Conservation (phyloP, 208 protist species). For the Trypanosoma brucei region DNA sequence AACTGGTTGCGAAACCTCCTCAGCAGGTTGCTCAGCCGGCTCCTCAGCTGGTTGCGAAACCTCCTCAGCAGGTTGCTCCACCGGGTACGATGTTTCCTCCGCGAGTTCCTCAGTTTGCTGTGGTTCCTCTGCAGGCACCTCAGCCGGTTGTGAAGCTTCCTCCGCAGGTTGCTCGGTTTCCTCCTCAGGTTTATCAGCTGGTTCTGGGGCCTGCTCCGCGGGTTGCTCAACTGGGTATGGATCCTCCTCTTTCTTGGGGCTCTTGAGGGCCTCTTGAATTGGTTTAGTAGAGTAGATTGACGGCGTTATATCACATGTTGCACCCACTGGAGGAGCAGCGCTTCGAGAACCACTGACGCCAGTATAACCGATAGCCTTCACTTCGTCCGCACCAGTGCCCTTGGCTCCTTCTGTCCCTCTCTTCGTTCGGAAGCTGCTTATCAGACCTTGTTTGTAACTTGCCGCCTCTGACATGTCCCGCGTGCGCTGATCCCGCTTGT, state of each 20-base stretch:
- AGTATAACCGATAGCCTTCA: constrained; percentile 6
- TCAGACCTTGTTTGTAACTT: constrained; percentile 43
- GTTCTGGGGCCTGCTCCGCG: too few relatives aligned
- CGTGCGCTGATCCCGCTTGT: constrained; percentile 34
- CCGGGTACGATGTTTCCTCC: not conserved
- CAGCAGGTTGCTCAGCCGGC: not conserved
- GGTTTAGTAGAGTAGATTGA: too few relatives aligned
- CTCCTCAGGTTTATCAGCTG: too few relatives aligned
- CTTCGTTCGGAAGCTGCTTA: constrained; percentile 41
- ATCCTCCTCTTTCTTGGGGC: too few relatives aligned
- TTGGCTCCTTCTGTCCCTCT: not conserved
- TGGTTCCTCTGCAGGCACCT: not conserved
- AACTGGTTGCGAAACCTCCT: not conserved
- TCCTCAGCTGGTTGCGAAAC: not conserved
- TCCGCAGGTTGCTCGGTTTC: too few relatives aligned
- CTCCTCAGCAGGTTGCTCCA: not conserved
- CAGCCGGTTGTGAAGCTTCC: not conserved
- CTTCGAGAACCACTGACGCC: not conserved
- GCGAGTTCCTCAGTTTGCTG: not conserved
- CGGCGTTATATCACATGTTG: too few relatives aligned
- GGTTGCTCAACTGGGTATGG: too few relatives aligned
- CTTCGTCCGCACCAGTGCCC: not conserved
- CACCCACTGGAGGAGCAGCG: not conserved
- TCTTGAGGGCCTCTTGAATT: too few relatives aligned
- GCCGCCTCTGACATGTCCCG: constrained; percentile 41